These are phyloP conservation scores for Eutrema yunnanense DNA, from an alignment of 345 rosid genomes.

Conservation along the genomic window DNA sequence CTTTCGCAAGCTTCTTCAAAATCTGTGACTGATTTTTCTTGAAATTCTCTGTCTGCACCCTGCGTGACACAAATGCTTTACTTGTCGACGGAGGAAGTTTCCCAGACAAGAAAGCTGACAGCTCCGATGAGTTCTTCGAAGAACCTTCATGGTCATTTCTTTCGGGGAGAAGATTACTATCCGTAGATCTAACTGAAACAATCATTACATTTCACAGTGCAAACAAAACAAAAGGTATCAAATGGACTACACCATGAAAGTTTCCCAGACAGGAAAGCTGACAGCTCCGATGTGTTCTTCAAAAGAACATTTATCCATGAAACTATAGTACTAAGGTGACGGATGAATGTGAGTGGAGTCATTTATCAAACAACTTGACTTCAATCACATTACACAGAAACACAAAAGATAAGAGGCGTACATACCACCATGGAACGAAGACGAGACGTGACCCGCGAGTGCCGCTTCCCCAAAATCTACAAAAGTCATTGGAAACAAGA, in stretches of 20 bases:
- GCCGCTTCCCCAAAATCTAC: background rate
- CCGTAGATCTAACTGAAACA: background rate
- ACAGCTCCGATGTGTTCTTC: too few relatives aligned
- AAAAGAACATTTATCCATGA: background rate
- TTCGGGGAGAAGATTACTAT: background rate
- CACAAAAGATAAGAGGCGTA: background rate
- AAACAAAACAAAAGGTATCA: background rate
- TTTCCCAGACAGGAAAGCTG: too few relatives aligned
- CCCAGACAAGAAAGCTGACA: constrained; percentile 31
- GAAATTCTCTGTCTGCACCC: constrained; percentile 45
- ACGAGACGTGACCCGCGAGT: constrained; percentile 15
- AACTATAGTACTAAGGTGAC: too few relatives aligned
- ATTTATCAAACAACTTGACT: background rate
- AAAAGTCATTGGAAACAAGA: background rate
- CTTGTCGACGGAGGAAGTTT: background rate
- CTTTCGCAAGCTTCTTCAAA: constrained; percentile 27
- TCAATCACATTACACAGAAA: background rate
- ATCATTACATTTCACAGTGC: background rate
- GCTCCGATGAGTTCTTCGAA: background rate
- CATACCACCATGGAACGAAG: constrained; percentile 23
- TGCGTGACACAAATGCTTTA: constrained; percentile 38
- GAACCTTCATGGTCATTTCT: background rate
- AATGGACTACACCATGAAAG: background rate
- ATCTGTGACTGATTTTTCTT: constrained; percentile 30
- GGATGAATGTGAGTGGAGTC: background rate